Evolutionary conservation across 2,329 filamentous ascomycete species (phyloP).

Genomic region (Aspergillus calidoustus): DNA sequence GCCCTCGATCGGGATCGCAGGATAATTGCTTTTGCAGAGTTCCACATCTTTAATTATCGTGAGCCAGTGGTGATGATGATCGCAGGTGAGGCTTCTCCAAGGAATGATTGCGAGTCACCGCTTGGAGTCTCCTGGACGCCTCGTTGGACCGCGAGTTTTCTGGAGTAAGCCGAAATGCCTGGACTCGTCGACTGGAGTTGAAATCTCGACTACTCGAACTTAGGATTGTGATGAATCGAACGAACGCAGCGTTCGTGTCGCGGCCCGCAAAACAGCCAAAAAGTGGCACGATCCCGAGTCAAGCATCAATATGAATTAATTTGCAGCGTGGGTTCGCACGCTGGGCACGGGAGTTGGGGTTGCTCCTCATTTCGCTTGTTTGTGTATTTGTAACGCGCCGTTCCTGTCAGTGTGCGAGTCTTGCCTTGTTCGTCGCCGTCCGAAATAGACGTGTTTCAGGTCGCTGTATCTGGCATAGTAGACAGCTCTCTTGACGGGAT

Average conservation of each 20-base stretch:
- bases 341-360: conserved; percentile 8
- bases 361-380: conserved; percentile 9
- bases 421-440: neutral
- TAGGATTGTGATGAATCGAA: neutral
- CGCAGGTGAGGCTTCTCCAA: conserved; percentile 2
- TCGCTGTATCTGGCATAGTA: conserved; percentile 9
- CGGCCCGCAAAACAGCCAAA: neutral
- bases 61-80: neutral
- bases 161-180: neutral
- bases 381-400: conserved; percentile 3
- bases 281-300: neutral
- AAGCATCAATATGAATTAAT: conserved; percentile 2
- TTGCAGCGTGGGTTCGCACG: neutral
- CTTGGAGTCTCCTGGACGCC: neutral
- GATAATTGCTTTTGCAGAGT: conserved; percentile 9
- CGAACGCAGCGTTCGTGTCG: neutral
- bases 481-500: neutral
- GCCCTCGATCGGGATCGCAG: conserved; percentile 3
- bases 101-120: conserved; percentile 8
- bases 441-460: conserved; percentile 3
- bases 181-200: neutral
- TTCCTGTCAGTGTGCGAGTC: conserved; percentile 3
- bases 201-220: neutral
- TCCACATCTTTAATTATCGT: conserved; percentile 12
- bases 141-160: neutral